Base-by-base conservation (phyloP, 192 early-diverging fungal genomes). In the Blastocladiella britannica region DNA sequence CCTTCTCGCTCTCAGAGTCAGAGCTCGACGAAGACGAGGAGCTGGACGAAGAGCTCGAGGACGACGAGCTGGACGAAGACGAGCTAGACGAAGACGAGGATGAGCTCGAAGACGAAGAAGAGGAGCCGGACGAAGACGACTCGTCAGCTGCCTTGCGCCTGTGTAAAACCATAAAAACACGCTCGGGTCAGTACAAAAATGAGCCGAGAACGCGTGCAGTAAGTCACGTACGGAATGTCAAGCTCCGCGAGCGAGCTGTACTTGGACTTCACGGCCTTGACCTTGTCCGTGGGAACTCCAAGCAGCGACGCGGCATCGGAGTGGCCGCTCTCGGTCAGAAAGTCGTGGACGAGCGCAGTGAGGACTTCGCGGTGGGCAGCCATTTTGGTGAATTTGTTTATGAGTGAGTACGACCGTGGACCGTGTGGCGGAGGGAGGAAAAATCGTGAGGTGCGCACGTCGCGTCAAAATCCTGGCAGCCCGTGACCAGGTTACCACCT, bases 1-100 rank as follows among this genome's bases (percentile, higher is more conserved):
- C 56, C 26, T 66, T 27, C 4, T 58, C 57, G 4, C 59, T 29
- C 7, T 62, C 58, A 25, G 28, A 29, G 2, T 67, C 56, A 9
- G 37, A 47, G 37, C n/a, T 20, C 0, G 37, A 47, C 37, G 37
- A 47, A 1, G 37, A 47, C 37, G 37, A 47, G 0, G 37, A 47
- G 9, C 15, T 20, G 15, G 37, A 47, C 9, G 37, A 47, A 2
- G 37, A 47, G 37, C 37, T 47, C 5, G 37, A 47, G 15, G 37
- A 47, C 37, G 37, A 9, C 15, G 12, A 9, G 37, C n/a, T 47
- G 37, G 37, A 47, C 12, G 37, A 9, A 20, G 37, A 47, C 37
- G 37, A 47, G 15, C 15, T 20, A 0, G 37, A 47, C 37, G 37
- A 47, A 3, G 37, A 47, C 1, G 37, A 47, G 4, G 37, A 47